phyloP scores from a whole-genome alignment of 768 basidiomycete genomes.

The Mycena filopes region DNA sequence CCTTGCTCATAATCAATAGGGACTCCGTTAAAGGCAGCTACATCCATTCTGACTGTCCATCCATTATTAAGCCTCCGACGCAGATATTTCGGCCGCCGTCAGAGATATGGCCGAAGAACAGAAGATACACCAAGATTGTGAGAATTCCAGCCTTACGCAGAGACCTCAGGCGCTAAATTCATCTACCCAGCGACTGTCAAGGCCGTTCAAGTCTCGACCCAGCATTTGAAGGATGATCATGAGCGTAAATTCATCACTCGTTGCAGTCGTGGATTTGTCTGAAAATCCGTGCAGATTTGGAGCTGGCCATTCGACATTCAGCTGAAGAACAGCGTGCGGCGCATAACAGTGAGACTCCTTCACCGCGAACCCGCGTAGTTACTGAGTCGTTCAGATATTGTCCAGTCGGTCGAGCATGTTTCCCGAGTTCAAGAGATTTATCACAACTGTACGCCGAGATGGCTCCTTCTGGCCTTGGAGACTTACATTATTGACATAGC shows the following conservation, averaged over 20 bases:
- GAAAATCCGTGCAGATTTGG: neutral
- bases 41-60: neutral
- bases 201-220: neutral
- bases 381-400: neutral
- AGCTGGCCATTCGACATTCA: neutral
- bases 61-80: neutral
- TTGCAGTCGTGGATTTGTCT: neutral
- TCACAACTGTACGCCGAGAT: neutral
- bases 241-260: neutral
- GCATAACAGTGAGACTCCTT: neutral
- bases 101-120: neutral
- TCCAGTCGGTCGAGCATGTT: neutral
- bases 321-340: neutral
- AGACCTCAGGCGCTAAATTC: neutral
- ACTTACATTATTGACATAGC: neutral
- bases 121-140: neutral
- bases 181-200: neutral
- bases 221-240: neutral
- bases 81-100: neutral
- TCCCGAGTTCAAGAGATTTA: neutral
- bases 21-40: neutral
- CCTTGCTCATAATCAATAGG: neutral
- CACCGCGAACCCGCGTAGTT: too few species aligned
- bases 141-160: neutral
- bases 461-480: neutral